Conservation (phyloP, 306 rosid species). For the Vigna hirtella region DNA sequence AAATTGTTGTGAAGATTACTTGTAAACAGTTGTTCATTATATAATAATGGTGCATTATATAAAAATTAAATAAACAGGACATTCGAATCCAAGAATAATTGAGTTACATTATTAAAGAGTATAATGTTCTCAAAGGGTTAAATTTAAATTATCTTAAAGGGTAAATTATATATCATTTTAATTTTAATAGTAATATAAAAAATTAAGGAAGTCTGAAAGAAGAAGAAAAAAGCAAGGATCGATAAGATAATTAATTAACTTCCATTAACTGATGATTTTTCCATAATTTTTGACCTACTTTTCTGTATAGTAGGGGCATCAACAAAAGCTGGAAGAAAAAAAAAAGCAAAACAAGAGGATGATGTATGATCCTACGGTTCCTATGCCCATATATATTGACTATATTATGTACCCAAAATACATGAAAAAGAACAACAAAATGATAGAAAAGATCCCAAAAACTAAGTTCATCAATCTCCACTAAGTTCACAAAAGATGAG, state of each 20-base stretch:
- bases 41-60: too few relatives aligned
- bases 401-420: constrained; percentile 61
- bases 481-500: not conserved
- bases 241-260: constrained; percentile 2
- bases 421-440: constrained; percentile 22
- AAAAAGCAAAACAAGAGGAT: constrained; percentile 37
- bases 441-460: constrained; percentile 44
- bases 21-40: too few relatives aligned
- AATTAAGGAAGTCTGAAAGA: not conserved
- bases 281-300: constrained; percentile 35
- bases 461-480: constrained; percentile 31
- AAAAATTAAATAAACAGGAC: too few relatives aligned
- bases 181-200: too few relatives aligned
- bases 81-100: too few relatives aligned
- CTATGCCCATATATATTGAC: constrained; percentile 50
- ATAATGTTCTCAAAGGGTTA: too few relatives aligned
- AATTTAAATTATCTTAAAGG: too few relatives aligned
- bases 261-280: constrained; percentile 35
- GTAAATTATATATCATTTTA: too few relatives aligned
- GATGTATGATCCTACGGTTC: constrained; percentile 51
- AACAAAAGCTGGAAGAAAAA: constrained; percentile 39
- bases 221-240: not conserved
- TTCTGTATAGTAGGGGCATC: constrained; percentile 38
- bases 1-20: too few relatives aligned
- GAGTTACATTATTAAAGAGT: too few relatives aligned